Evolutionary conservation across 306 rosid species (phyloP), one percentile per base, ranked within the genome.

Genomic region (Acacia crassicarpa): DNA sequence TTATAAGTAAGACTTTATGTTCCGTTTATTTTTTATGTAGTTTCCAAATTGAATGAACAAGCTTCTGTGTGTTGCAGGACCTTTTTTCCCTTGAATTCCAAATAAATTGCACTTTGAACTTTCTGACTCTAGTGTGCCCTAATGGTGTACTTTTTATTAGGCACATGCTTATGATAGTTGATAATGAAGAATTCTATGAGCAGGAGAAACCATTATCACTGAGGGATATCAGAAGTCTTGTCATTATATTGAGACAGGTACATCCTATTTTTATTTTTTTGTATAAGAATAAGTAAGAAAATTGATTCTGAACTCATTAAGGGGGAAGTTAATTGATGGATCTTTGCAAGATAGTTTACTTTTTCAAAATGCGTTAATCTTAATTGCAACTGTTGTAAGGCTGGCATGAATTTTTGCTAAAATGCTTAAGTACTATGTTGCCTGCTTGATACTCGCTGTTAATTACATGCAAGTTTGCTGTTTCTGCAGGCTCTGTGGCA

Each of bases 141-240:
- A 67, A 74, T 22, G 66, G 8, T 70, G 82, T 67, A 85, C 76
- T 77, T 84, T 72, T 86, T 79, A 72, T 88, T 89, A 95, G 99
- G 96, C 91, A 95, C 75, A 93, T 95, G 99, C 95, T 95, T 62
- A 93, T 83, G 83, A 91, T 95, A 84, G 94, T 95, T 83, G 97
- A 91, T 83, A 95, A 95, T 79, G 99, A 95, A 87, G 96, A 95
- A 85, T 95, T 88, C 84, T 95, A 95, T 87, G 99, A 95, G 80
- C 99, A 92, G 81, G 99, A 92, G 89, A 95, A 92, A 89, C 99
- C 99, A 19, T 90, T 95, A 73, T 86, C 97, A 16, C 84, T 86
- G 87, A 90, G 88, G 83, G 99, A 95, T 87, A 95, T 95, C 74
- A 86, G 91, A 87, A 86, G 83, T 82, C 93, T 95, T 46, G 90